Base-by-base conservation (phyloP, 75 land plant species). In the Adiantum capillusveneris region DNA sequence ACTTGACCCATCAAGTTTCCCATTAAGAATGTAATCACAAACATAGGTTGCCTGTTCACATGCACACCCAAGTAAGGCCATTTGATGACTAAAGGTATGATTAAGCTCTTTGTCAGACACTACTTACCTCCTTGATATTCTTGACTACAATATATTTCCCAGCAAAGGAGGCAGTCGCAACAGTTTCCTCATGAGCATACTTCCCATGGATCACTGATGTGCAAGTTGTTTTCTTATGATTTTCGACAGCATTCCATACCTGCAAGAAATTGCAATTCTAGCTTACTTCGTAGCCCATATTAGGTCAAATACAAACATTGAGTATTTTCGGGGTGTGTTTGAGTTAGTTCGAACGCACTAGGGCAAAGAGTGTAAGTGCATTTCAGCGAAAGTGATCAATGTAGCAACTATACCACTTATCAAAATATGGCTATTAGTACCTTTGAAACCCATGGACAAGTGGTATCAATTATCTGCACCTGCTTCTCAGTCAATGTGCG, bases 371-470 rank as follows among this genome's bases (percentile, higher is more conserved):
- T n/a, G n/a, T n/a, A n/a, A n/a, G n/a, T n/a, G n/a, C n/a, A n/a
- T n/a, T n/a, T n/a, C n/a, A n/a, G n/a, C n/a, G n/a, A n/a, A n/a
- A n/a, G n/a, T n/a, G n/a, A n/a, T n/a, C n/a, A n/a, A n/a, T n/a
- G n/a, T n/a, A 46, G 49, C n/a, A 26, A 44, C 21, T 48, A 21
- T 0, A 14, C 25, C 64, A 62, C n/a, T 27, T 11, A 6, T 0
- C 56, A 12, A 12, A 21, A 9, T 48, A 48, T 0, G 44, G 24
- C 29, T 50, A 12, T 48, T 41, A 61, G 41, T 77, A 91, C 97
- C 89, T 88, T 92, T 21, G 90, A 70, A 14, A 92, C 97, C 97
- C 97, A 92, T 25, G 97, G 95, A 65, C 97, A 92, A 68, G 97
- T 92, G 29, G 97, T 88, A 53, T 92, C 97, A 57, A 92, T 89